phyloP scores from a whole-genome alignment of 2,329 filamentous ascomycete species.

The Bipolaris bicolor region DNA sequence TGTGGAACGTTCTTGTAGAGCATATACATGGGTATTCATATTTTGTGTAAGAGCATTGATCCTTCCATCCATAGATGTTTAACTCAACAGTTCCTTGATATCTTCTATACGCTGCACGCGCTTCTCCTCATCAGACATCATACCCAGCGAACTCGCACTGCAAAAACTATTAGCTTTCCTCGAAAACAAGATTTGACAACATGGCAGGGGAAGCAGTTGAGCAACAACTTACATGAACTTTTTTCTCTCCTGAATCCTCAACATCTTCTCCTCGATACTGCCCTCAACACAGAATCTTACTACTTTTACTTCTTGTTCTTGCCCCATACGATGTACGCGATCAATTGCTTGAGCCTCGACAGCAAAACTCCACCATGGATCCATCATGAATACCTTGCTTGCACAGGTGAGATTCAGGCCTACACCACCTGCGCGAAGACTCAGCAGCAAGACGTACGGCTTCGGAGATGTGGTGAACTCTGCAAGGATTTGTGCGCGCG shows the following conservation, averaged over 20 bases:
- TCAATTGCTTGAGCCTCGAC: conserved; percentile 98
- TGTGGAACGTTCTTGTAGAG: too few relatives aligned
- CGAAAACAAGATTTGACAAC: not conserved
- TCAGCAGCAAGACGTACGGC: conserved; percentile 80
- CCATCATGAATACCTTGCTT: conserved; percentile 96
- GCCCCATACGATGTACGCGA: conserved; percentile 95
- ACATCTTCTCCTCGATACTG: conserved; percentile 94
- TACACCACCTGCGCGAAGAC: conserved; percentile 87
- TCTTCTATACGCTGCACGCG: conserved; percentile 89
- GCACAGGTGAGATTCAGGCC: conserved; percentile 91
- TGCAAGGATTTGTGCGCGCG: conserved; percentile 75
- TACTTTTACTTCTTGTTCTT: conserved; percentile 83
- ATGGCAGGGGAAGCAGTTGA: not conserved
- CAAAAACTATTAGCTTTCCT: conserved; percentile 38
- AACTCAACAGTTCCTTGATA: conserved; percentile 85
- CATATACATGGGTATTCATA: not conserved
- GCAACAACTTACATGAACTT: conserved; percentile 80
- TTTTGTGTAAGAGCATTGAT: not conserved
- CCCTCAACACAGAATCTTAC: conserved; percentile 86
- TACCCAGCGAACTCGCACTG: conserved; percentile 90
- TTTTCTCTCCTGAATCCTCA: conserved; percentile 91
- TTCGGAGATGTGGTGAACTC: conserved; percentile 67
- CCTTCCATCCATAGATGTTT: not conserved
- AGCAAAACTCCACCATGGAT: conserved; percentile 99
- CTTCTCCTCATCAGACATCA: conserved; percentile 96